Conservation (phyloP, 768 basidiomycete genomes). For the Rhizopogon roseolus region DNA sequence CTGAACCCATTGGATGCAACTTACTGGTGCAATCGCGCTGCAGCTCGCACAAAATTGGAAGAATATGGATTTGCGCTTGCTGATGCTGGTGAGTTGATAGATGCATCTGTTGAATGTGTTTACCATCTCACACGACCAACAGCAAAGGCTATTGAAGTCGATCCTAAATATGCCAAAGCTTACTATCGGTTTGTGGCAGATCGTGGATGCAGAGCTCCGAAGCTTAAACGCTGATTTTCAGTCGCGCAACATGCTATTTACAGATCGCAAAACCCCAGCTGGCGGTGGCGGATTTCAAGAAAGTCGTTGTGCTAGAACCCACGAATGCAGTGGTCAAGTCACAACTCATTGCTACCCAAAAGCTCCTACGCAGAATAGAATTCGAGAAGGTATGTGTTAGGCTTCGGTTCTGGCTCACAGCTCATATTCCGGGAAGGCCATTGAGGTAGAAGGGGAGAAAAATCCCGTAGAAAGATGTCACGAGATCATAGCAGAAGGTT, state of each 20-base stretch:
- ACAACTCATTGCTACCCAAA: slow-evolving; percentile 86
- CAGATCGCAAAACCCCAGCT: slow-evolving; percentile 84
- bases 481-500: slow-evolving; percentile 78
- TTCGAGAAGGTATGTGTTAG: slow-evolving; percentile 72
- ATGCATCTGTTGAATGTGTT: not conserved
- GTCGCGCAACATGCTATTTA: slow-evolving; percentile 87
- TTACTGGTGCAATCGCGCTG: slow-evolving; percentile 92
- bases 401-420: too few relatives aligned
- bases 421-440: slow-evolving; percentile 51
- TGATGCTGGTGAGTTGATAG: slow-evolving; percentile 68
- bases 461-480: slow-evolving; percentile 67
- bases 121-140: slow-evolving; percentile 5
- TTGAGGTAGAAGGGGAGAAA: slow-evolving; percentile 89
- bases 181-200: slow-evolving; percentile 62
- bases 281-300: slow-evolving; percentile 86
- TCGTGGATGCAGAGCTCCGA: not conserved
- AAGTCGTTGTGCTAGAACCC: slow-evolving; percentile 79
- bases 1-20: slow-evolving; percentile 86
- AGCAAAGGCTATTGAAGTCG: slow-evolving; percentile 85
- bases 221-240: slow-evolving; percentile 19
- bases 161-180: slow-evolving; percentile 88
- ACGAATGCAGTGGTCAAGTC: slow-evolving; percentile 74
- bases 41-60: slow-evolving; percentile 88
- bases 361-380: slow-evolving; percentile 83
- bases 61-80: slow-evolving; percentile 89